These are phyloP conservation scores for Brachypodium distachyon DNA, from an alignment of 202 grass and related monocot species.

Conservation along the genomic window DNA sequence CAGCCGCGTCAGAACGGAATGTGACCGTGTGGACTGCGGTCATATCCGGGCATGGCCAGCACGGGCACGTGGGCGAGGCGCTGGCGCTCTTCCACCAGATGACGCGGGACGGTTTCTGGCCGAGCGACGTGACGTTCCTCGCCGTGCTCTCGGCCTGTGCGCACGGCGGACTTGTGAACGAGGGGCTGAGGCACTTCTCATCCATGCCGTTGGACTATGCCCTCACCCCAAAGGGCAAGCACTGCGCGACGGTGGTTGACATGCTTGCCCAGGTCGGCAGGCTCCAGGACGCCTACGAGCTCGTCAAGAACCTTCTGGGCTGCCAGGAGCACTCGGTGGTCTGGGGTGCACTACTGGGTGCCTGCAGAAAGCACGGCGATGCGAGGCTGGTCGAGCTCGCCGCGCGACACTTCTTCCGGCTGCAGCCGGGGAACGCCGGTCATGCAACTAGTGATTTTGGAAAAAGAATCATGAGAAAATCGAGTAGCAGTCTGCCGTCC, in stretches of 20 bases:
- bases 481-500: too few relatives aligned
- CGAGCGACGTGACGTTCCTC: constrained; percentile 30
- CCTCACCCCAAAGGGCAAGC: constrained; percentile 12
- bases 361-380: constrained; percentile 48
- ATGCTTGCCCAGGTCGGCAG: constrained; percentile 42
- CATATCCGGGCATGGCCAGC: constrained; percentile 31
- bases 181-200: constrained; percentile 8
- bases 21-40: constrained; percentile 20
- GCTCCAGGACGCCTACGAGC: constrained; percentile 36
- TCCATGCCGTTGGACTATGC: constrained; percentile 13
- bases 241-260: constrained; percentile 42
- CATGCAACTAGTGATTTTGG: too few relatives aligned
- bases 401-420: constrained; percentile 25
- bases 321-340: constrained; percentile 44
- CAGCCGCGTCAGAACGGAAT: neutral
- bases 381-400: constrained; percentile 31
- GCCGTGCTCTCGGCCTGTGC: constrained; percentile 22
- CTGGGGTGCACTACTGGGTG: constrained; percentile 50
- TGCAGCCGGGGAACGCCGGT: constrained; percentile 44
- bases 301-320: constrained; percentile 38
- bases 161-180: constrained; percentile 21
- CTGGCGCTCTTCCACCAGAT: constrained; percentile 12
- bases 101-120: constrained; percentile 4
- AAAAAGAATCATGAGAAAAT: too few relatives aligned
- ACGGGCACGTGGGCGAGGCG: constrained; percentile 11